Evolutionary conservation across 495 filamentous ascomycete species (phyloP).

Genomic region (Trichoderma parareesei): DNA sequence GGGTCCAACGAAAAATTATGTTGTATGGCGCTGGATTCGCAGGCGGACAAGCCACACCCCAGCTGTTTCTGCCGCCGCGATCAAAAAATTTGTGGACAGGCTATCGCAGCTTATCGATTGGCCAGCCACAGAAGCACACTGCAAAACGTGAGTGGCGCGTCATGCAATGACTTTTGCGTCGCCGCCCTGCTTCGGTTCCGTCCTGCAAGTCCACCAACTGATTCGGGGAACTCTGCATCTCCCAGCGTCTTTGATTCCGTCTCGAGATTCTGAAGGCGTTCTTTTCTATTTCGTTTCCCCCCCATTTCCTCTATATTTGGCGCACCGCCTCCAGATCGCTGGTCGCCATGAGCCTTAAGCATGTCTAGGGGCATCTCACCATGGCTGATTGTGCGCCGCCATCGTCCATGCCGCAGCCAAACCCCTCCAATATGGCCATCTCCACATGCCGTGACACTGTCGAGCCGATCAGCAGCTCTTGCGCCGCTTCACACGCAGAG

Average conservation of each 20-base stretch:
- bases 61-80: not conserved
- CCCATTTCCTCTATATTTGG: not conserved
- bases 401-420: not conserved
- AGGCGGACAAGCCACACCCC: not conserved
- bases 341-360: conserved; percentile 11
- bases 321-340: conserved; percentile 1
- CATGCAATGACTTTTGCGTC: conserved; percentile 9
- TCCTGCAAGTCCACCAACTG: not conserved
- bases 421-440: conserved; percentile 9
- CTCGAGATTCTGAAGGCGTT: not conserved
- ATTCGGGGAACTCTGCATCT: not conserved
- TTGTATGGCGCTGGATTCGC: not conserved
- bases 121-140: conserved; percentile 1
- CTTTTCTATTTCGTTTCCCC: too few relatives aligned
- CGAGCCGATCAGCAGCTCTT: not conserved
- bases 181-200: not conserved
- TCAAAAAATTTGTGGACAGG: conserved; percentile 23
- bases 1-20: not conserved
- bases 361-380: conserved; percentile 12
- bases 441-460: not conserved
- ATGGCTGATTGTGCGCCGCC: conserved; percentile 8
- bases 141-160: conserved; percentile 11
- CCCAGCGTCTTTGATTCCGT: not conserved
- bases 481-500: not conserved
- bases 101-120: conserved; percentile 30